Evolutionary conservation across 768 basidiomycete genomes (phyloP).

Genomic region (Psilocybe cubensis): DNA sequence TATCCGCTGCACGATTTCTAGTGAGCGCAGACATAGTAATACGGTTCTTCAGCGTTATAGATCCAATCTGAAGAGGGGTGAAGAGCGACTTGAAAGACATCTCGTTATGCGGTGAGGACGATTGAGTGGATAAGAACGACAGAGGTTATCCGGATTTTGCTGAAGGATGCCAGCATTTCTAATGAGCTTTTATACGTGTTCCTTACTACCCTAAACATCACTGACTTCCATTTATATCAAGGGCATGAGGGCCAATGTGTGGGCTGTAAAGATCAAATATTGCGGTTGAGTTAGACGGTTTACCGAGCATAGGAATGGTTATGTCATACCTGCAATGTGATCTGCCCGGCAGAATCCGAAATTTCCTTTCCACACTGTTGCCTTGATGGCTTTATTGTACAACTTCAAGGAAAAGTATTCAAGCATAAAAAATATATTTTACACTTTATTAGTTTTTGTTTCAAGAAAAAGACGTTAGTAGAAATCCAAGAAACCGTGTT

Average conservation of each 20-base stretch:
- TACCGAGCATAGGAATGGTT: no score
- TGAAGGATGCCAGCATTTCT: not conserved
- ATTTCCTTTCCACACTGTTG: no score
- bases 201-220: not conserved
- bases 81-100: constrained; percentile 26
- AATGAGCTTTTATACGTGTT: not conserved
- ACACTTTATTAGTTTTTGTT: no score
- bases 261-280: not conserved
- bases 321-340: no score
- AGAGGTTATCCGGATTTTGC: not conserved
- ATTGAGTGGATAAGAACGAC: not conserved
- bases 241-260: no score
- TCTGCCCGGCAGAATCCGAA: no score
- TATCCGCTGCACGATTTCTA: constrained; percentile 39
- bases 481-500: not conserved
- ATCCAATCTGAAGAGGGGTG: constrained; percentile 38
- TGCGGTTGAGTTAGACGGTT: no score
- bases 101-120: not conserved
- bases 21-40: constrained; percentile 45
- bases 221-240: not conserved
- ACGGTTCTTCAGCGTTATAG: constrained; percentile 37
- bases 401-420: no score
- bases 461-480: no score
- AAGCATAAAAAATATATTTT: no score
- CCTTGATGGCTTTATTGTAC: no score